phyloP scores from a whole-genome alignment of 306 rosid genomes.

The Prunus mira region DNA sequence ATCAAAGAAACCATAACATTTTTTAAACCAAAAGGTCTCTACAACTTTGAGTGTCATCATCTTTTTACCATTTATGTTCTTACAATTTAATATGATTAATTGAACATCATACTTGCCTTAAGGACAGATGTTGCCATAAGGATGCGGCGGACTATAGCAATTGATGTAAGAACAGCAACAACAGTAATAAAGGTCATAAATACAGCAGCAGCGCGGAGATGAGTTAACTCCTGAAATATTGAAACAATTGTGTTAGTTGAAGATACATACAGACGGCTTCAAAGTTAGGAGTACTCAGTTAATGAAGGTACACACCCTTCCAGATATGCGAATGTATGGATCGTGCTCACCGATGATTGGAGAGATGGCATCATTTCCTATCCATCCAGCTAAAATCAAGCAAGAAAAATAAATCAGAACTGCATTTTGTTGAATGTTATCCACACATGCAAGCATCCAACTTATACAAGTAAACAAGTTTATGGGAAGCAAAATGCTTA shows the following conservation, averaged over 20 bases:
- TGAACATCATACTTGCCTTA: slow-evolving; percentile 57
- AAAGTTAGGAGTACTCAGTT: slow-evolving; percentile 10
- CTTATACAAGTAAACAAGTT: slow-evolving; percentile 2
- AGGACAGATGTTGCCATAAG: slow-evolving; percentile 99
- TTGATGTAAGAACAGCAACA: slow-evolving; percentile 80
- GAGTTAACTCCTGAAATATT: slow-evolving; percentile 71
- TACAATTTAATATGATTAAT: background rate
- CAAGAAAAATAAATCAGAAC: slow-evolving; percentile 36
- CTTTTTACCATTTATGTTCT: background rate
- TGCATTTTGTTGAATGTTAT: slow-evolving; percentile 14
- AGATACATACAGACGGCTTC: slow-evolving; percentile 7
- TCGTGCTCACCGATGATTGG: slow-evolving; percentile 93
- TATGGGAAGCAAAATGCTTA: background rate
- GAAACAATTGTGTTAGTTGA: slow-evolving; percentile 24
- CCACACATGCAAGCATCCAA: background rate
- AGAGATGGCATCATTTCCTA: slow-evolving; percentile 80
- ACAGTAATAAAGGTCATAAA: slow-evolving; percentile 81
- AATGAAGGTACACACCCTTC: slow-evolving; percentile 69
- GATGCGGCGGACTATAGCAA: slow-evolving; percentile 88
- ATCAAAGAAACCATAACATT: background rate
- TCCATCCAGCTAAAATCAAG: slow-evolving; percentile 85
- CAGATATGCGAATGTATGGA: slow-evolving; percentile 65
- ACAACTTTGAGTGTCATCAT: background rate
- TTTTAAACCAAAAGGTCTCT: background rate
- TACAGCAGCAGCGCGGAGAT: slow-evolving; percentile 72